phyloP scores from a whole-genome alignment of 257 asterid species.

The Galeopsis tetrahit region DNA sequence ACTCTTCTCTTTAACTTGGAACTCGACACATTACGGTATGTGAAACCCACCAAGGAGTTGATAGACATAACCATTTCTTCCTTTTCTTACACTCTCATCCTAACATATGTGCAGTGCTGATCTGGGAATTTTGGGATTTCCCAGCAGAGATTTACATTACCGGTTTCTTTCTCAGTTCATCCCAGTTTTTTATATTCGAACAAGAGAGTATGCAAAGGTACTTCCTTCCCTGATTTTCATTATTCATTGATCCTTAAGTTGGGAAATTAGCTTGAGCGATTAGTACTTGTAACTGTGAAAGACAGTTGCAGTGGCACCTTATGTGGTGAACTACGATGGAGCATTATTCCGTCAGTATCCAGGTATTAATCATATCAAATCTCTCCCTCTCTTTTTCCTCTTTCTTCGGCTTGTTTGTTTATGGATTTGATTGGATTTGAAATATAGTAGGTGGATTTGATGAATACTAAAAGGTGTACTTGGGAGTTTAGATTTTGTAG shows the following conservation, averaged over 20 bases:
- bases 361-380: conserved; percentile 42
- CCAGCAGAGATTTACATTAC: conserved; percentile 77
- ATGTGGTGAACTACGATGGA: conserved; percentile 83
- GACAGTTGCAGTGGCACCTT: conserved; percentile 99
- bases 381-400: neutral
- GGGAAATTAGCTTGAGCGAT: conserved; percentile 36
- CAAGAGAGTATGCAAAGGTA: conserved; percentile 96
- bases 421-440: neutral
- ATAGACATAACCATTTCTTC: conserved; percentile 1
- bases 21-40: conserved; percentile 89
- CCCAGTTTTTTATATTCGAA: conserved; percentile 86
- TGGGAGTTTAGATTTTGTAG: too few relatives aligned
- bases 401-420: conserved; percentile 17
- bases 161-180: conserved; percentile 86
- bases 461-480: too few relatives aligned
- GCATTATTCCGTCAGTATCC: conserved; percentile 95
- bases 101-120: conserved; percentile 75
- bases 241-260: conserved; percentile 5
- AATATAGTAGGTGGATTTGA: too few relatives aligned
- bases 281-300: conserved; percentile 52
- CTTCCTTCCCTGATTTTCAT: conserved; percentile 21
- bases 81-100: conserved; percentile 12
- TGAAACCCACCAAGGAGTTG: conserved; percentile 24
- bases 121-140: conserved; percentile 91
- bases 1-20: conserved; percentile 92